Percentiles rank a stretch among this genome's conserved stretches.
phyloP scores from a whole-genome alignment of 1,284 basidiomycete species.

The Rhodotorula sp. region DNA sequence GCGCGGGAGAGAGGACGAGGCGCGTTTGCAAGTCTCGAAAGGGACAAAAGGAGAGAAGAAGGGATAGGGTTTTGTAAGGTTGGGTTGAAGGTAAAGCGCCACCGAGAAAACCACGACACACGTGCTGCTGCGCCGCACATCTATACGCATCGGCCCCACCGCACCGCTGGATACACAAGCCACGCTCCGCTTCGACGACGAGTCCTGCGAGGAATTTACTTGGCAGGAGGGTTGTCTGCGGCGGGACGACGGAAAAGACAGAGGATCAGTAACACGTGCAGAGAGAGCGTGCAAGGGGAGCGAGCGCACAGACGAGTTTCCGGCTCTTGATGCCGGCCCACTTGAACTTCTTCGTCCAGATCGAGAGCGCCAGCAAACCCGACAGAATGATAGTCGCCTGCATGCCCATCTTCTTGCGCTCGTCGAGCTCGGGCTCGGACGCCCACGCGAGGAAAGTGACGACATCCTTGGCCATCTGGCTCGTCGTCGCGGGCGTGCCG shows the following conservation, averaged over 20 bases:
- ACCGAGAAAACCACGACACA: not conserved
- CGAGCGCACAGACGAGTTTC: slow-evolving; percentile 59
- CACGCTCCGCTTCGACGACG: no score
- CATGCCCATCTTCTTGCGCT: slow-evolving; percentile 73
- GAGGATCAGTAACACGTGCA: slow-evolving; percentile 47
- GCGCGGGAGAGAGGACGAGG: not conserved
- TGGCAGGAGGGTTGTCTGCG: slow-evolving; percentile 41
- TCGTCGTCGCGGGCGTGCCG: slow-evolving; percentile 91
- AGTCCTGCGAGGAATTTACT: slow-evolving; percentile 21
- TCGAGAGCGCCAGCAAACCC: slow-evolving; percentile 70
- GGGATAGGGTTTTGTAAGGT: no score
- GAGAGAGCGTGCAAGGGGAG: not conserved
- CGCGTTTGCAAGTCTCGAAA: not conserved
- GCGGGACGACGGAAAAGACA: not conserved
- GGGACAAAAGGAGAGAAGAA: not conserved
- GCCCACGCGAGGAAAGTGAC: slow-evolving; percentile 74
- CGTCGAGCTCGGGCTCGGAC: slow-evolving; percentile 94
- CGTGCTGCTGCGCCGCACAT: not conserved
- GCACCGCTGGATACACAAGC: no score
- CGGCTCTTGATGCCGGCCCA: slow-evolving; percentile 88
- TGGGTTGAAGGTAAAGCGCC: no score
- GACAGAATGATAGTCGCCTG: slow-evolving; percentile 90
- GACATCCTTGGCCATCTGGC: slow-evolving; percentile 99
- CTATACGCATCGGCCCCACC: not conserved
- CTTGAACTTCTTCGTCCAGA: slow-evolving; percentile 94